Percentiles rank a stretch among this genome's conserved stretches.
These are phyloP conservation scores for Ceriops zippeliana DNA, from an alignment of 345 rosid species.

Conservation along the genomic window DNA sequence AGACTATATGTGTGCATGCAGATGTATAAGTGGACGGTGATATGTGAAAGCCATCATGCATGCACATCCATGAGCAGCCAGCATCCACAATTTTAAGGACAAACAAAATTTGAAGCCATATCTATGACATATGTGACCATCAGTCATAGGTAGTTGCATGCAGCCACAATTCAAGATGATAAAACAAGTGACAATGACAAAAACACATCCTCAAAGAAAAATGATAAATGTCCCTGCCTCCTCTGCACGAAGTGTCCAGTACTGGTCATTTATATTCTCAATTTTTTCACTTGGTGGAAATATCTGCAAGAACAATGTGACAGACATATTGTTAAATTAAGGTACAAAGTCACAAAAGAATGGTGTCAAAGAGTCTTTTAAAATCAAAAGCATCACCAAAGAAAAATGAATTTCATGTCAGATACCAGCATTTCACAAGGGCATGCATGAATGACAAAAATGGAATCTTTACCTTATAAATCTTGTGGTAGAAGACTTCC, in stretches of 20 bases:
- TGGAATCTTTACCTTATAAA: slow-evolving; percentile 61
- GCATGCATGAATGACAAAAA: not conserved
- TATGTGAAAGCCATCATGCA: not conserved
- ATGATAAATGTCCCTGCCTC: slow-evolving; percentile 48
- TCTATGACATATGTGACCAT: not conserved
- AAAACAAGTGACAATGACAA: not conserved
- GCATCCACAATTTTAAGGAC: not conserved
- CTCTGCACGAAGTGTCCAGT: slow-evolving; percentile 96
- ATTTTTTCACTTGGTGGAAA: slow-evolving; percentile 81
- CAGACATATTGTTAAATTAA: not conserved
- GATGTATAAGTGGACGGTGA: too few relatives aligned
- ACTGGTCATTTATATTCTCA: slow-evolving; percentile 91
- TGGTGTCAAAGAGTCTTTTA: not conserved
- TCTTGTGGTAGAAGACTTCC: slow-evolving; percentile 91
- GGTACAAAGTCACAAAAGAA: not conserved
- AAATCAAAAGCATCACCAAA: not conserved
- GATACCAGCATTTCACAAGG: not conserved
- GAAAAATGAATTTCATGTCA: not conserved
- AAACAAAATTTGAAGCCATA: not conserved
- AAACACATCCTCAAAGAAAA: not conserved
- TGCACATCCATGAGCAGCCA: not conserved
- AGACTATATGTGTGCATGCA: too few relatives aligned
- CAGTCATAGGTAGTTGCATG: not conserved
- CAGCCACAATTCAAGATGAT: not conserved
- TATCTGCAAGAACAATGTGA: slow-evolving; percentile 47